Conservation (phyloP, 2,329 filamentous ascomycete species). For the Colletotrichum acutatum region DNA sequence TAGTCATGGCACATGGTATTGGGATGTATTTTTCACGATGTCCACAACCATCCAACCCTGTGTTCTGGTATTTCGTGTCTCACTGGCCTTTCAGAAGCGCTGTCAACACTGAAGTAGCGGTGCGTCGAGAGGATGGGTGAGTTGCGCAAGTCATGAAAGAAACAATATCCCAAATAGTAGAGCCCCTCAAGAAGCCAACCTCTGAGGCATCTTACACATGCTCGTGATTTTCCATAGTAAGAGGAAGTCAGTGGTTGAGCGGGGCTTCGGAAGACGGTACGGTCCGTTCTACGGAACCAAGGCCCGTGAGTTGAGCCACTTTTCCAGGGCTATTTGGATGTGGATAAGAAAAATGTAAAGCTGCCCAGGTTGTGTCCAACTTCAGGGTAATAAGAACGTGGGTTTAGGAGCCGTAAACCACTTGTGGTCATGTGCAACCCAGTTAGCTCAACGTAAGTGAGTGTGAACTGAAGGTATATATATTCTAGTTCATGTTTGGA, state of each 20-base stretch:
- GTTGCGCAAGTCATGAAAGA: no score
- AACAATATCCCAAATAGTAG: not conserved
- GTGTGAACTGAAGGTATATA: no score
- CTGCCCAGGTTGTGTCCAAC: no score
- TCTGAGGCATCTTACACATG: not conserved
- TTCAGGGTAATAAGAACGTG: no score
- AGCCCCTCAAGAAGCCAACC: not conserved
- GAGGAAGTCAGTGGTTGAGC: not conserved
- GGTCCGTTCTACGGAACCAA: not conserved
- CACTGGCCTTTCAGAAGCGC: not conserved
- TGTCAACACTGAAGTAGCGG: not conserved
- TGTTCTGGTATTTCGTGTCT: not conserved
- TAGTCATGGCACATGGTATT: not conserved
- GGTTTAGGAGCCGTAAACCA: no score
- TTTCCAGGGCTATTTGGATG: not conserved
- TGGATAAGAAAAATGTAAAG: not conserved
- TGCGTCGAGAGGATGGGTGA: no score
- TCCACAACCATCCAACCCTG: not conserved
- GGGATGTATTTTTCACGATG: not conserved
- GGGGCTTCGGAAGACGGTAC: slow-evolving; percentile 3
- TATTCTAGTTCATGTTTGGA: no score
- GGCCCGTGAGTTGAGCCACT: not conserved
- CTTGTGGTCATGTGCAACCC: no score
- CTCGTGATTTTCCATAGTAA: not conserved
- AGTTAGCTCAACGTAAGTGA: no score